These are phyloP conservation scores for Fusarium siculi DNA, from an alignment of 2,329 filamentous ascomycete species.

Conservation along the genomic window DNA sequence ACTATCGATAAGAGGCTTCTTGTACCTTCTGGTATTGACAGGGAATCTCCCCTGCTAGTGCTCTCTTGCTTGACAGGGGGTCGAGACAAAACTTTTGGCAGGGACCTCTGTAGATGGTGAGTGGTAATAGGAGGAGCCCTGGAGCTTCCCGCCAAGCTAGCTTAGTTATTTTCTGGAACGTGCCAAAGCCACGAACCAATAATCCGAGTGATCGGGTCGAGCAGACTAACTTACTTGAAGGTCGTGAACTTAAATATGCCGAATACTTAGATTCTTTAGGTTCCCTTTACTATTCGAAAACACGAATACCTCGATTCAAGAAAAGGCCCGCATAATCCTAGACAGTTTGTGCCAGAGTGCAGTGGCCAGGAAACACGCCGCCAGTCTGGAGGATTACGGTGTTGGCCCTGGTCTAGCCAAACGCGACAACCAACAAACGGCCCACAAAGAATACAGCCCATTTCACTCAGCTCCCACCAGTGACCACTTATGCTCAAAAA, in stretches of 20 bases:
- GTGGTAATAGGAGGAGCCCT: constrained; percentile 17
- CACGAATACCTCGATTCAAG: neutral
- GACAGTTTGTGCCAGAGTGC: neutral
- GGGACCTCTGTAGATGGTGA: too few species aligned
- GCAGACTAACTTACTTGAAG: neutral
- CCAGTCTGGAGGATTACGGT: constrained; percentile 22
- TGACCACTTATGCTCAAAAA: neutral
- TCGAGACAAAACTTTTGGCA: too few species aligned
- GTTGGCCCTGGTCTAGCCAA: constrained; percentile 23
- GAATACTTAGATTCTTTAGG: neutral
- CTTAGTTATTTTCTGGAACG: constrained; percentile 10
- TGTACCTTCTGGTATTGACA: too few species aligned
- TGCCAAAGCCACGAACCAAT: constrained; percentile 17
- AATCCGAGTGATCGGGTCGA: neutral
- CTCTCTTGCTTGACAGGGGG: too few species aligned
- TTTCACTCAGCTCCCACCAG: constrained; percentile 2
- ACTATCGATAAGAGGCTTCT: too few species aligned
- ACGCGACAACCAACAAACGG: constrained; percentile 30
- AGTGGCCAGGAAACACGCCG: constrained; percentile 34
- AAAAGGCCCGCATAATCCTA: neutral
- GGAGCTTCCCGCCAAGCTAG: constrained; percentile 20
- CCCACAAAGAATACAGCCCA: constrained; percentile 23
- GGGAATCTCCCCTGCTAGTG: too few species aligned
- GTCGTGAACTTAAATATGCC: neutral
- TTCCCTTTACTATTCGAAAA: neutral